Base-by-base conservation (phyloP, 2,329 filamentous ascomycete species). In the Dothideomycetidae sp. region DNA sequence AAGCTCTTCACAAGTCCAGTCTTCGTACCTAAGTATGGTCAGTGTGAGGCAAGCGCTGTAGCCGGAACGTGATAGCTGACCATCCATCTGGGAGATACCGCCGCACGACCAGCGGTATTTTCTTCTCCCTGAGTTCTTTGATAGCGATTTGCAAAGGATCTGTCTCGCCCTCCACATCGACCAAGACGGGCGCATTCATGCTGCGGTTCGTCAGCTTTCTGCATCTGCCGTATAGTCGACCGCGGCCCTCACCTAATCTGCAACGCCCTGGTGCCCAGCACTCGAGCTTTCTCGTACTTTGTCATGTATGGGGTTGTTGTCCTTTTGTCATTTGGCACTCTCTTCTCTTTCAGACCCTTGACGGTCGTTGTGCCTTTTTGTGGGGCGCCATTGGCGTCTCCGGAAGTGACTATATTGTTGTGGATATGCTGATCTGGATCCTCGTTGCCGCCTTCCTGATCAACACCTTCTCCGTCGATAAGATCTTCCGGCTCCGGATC, bases 231-330 rank as follows among this genome's bases (percentile, higher is more conserved):
- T 29, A 12, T 10, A 9, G 14, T 12, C 7, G 29, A 10, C 10
- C 5, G 7, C 7, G n/a, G 11, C 11, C 50, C 74, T 38, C 61
- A 92, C 84, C 84, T 94, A 55, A 98, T 96, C 62, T 98, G 90
- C 55, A 96, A 62, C 29, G 90, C 90, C 48, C 90, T 72, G 29
- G 90, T 96, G 33, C 90, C 90, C 46, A 98, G 64, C 42, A 98
- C 88, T 54, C 90, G 77, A 45, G 90, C 90, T 50, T 78, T 75
- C 69, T 98, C 90, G 63, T 98, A 98, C 66, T 98, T 98, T 48
- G 90, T 98, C 88, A 98, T 93, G 64, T 94, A 98, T 2, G 88
- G 90, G 17, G 90, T 98, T 5, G 90, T 98, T 15, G 75, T 81
- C 51, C 90, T 76, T 62, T 93, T 74, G 48, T 86, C 81, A 48